A percentile compares a stretch with the other conserved stretches of the same genome.
phyloP scores from a whole-genome alignment of 805 yeast genomes.

The Yamadazyma scolyti region DNA sequence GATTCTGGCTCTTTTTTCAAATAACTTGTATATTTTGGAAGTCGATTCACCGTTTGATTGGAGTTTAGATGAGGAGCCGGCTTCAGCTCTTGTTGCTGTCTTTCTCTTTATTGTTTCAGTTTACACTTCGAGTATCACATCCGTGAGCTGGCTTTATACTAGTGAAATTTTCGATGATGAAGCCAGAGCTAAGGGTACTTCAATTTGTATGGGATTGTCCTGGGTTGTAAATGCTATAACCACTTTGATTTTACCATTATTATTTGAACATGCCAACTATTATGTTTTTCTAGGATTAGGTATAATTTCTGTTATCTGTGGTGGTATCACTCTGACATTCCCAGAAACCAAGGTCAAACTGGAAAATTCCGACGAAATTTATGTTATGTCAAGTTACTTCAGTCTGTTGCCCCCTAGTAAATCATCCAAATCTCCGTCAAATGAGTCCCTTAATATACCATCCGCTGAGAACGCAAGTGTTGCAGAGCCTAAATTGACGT shows the following conservation, averaged over 20 bases:
- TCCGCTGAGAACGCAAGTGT: no score
- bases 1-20: conserved; percentile 29
- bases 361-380: conserved; percentile 5
- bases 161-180: conserved; percentile 45
- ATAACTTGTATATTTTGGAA: neutral
- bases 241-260: conserved; percentile 38
- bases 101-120: conserved; percentile 44
- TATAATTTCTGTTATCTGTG: conserved; percentile 24
- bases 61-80: conserved; percentile 22
- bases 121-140: conserved; percentile 42
- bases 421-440: no score
- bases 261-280: conserved; percentile 32
- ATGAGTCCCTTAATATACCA: no score
- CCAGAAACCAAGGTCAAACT: conserved; percentile 41
- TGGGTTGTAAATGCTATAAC: conserved; percentile 39
- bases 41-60: conserved; percentile 9
- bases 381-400: no score
- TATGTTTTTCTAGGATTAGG: conserved; percentile 41
- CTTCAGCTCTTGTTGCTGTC: conserved; percentile 41
- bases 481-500: no score
- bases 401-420: no score
- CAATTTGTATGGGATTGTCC: conserved; percentile 43
- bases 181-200: conserved; percentile 44
- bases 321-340: conserved; percentile 26
- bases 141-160: conserved; percentile 48